A percentile compares a stretch with the other conserved stretches of the same genome.
Evolutionary conservation across 129 eudicot species (phyloP).

Genomic region (Centaurea solstitialis): DNA sequence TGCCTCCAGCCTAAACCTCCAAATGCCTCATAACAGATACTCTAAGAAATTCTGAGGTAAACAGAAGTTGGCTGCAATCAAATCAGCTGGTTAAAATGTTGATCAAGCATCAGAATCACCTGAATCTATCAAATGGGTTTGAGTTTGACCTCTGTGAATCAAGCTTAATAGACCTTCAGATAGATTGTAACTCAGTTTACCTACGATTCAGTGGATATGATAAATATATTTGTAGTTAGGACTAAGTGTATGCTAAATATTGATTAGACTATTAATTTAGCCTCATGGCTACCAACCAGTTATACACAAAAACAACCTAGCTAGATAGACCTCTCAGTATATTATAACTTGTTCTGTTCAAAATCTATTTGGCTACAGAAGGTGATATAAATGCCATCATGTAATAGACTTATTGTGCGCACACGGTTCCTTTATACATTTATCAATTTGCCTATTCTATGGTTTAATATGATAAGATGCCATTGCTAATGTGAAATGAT

Average conservation of each 20-base stretch:
- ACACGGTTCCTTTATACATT: background rate
- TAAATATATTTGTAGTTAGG: background rate
- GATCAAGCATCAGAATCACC: background rate
- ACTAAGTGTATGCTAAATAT: background rate
- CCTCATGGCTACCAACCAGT: background rate
- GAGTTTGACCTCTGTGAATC: background rate
- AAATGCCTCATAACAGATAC: background rate
- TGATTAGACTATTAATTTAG: background rate
- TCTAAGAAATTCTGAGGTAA: background rate
- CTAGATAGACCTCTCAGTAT: background rate
- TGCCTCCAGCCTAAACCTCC: background rate
- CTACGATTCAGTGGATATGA: background rate
- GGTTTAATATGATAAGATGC: background rate
- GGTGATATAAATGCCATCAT: background rate
- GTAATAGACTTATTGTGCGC: background rate
- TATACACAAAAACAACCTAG: background rate
- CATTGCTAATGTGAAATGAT: background rate
- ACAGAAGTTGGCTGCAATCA: background rate
- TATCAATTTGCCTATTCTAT: background rate
- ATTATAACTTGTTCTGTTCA: background rate
- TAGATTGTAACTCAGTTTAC: background rate
- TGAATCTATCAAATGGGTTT: slow-evolving; percentile 1
- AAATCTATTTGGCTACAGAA: background rate
- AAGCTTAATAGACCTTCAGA: background rate
- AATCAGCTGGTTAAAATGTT: background rate